These are phyloP conservation scores for Cruciata laevipes DNA, from an alignment of 257 asterid genomes.

Conservation along the genomic window DNA sequence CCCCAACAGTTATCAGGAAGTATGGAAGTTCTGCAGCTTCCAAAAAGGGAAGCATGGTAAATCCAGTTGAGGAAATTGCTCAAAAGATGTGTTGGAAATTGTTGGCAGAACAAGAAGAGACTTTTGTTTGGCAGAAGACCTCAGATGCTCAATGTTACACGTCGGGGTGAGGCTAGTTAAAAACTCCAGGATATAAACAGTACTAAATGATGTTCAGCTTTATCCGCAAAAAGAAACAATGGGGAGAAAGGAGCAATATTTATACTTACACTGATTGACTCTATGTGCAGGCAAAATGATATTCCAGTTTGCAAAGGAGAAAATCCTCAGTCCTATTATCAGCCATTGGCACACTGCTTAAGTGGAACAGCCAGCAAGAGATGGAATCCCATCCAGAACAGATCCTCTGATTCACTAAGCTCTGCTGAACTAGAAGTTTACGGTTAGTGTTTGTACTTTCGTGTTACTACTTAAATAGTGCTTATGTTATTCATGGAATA, in stretches of 20 bases:
- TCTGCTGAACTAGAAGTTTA: constrained; percentile 55
- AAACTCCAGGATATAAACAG: neutral
- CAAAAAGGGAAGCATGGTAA: constrained; percentile 44
- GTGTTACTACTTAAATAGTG: neutral
- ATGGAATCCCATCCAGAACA: constrained; percentile 73
- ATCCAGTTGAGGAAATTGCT: constrained; percentile 60
- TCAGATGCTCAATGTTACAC: constrained; percentile 57
- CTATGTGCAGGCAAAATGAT: constrained; percentile 4
- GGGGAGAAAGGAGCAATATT: neutral
- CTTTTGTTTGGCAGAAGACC: constrained; percentile 84
- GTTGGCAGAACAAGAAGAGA: constrained; percentile 75
- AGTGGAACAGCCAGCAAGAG: constrained; percentile 63
- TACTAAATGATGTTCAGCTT: neutral
- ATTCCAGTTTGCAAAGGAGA: constrained; percentile 75
- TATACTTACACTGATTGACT: neutral
- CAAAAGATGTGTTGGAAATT: constrained; percentile 72
- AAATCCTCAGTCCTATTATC: constrained; percentile 63
- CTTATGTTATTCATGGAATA: constrained; percentile 9
- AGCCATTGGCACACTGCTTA: constrained; percentile 61
- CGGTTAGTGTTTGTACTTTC: constrained; percentile 38
- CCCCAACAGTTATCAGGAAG: constrained; percentile 62
- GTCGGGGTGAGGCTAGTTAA: constrained; percentile 51
- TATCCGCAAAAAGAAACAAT: neutral
- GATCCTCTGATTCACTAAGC: constrained; percentile 39
- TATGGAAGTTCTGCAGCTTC: constrained; percentile 36